Base-by-base conservation (phyloP, 2,329 filamentous ascomycete species). In the Fusarium algeriense region DNA sequence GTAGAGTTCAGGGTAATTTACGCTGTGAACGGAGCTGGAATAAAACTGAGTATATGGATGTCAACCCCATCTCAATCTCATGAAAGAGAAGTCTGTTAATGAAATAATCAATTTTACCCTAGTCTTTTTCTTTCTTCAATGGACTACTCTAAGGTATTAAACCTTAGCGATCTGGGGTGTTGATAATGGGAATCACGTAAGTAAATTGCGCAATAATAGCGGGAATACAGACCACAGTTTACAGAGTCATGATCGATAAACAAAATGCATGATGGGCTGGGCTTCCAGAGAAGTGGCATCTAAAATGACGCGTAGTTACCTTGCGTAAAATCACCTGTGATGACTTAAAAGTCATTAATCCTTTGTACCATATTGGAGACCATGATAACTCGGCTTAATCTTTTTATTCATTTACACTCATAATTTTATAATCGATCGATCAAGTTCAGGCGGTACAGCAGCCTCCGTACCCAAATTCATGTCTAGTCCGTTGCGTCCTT, bases 401-500 rank as follows among this genome's bases (percentile, higher is more conserved):
- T 46, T 38, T 60, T 69, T 61, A 61, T 66, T 72, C 50, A 54
- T 71, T 61, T 65, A 69, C 44, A 54, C 40, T 70, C 60, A 60
- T 67, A 63, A 60, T 60, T 44, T 59, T 65, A 34, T 67, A 43
- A 56, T 52, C 64, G 55, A 56, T 52, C 64, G 55, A 48, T 32
- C 52, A 73, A 45, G 38, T 28, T 41, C 17, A 40, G 46, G 20
- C 35, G 46, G 45, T 43, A 45, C 20, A 38, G 37, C 30, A 8
- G 10, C 8, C n/a, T 23, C 37, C 30, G 32, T 46, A 12, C 28
- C 23, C 5, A 40, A 30, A 60, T 30, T 56, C 40, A 46, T 52
- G 28, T 14, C 43, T 23, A 60, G 44, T 50, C 65, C 41, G 46
- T 49, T 35, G 48, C 28, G 34, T 38, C 54, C 41, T 46, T 63